Conservation (phyloP, 2,329 filamentous ascomycete genomes). For the Nothopassalora personata region DNA sequence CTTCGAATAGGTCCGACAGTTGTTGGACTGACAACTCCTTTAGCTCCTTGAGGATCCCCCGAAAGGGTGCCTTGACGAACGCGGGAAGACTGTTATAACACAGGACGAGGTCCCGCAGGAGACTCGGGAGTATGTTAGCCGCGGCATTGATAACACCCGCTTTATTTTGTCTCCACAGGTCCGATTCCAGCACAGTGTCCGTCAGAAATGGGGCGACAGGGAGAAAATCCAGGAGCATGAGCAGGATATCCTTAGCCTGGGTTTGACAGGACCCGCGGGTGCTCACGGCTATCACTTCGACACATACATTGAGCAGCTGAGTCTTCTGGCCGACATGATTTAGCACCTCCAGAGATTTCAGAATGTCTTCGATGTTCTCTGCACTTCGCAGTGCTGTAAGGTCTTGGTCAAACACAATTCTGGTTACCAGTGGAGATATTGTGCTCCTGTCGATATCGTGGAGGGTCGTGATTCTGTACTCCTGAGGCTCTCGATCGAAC, state of each 20-base stretch:
- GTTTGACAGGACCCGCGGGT: too few relatives aligned
- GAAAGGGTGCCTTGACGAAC: background rate
- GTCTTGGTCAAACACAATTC: too few relatives aligned
- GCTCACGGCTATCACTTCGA: background rate
- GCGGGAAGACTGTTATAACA: background rate
- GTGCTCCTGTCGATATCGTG: too few relatives aligned
- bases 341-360: too few relatives aligned
- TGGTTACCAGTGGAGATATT: too few relatives aligned
- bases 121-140: too few relatives aligned
- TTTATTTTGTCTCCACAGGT: background rate
- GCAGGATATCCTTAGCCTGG: background rate
- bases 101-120: background rate
- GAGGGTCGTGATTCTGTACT: background rate
- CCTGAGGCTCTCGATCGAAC: background rate
- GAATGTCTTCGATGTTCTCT: background rate
- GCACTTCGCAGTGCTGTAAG: too few relatives aligned
- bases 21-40: background rate
- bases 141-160: too few relatives aligned
- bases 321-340: too few relatives aligned
- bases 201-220: background rate
- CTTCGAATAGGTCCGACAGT: constrained; percentile 2
- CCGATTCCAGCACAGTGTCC: background rate
- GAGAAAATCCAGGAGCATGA: background rate
- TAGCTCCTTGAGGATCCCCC: background rate
- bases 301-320: too few relatives aligned